A percentile compares a stretch with the other conserved stretches of the same genome.
Evolutionary conservation across 2,329 filamentous ascomycete species (phyloP).

Genomic region (Arthrobotrys iridis): DNA sequence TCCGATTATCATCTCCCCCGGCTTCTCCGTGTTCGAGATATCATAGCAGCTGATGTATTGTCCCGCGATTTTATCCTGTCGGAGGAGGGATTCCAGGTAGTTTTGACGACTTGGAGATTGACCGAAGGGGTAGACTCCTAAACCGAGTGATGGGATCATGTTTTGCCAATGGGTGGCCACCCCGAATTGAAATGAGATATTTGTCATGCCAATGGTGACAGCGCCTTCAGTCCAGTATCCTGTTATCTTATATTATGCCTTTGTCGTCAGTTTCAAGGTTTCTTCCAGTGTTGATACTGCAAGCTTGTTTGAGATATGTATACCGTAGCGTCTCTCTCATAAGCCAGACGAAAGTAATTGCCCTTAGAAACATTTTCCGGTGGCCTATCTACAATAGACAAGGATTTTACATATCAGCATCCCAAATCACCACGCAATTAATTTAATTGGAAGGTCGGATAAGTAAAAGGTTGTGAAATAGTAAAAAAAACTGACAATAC

Average conservation of each 20-base stretch:
- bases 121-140: conserved; percentile 2
- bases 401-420: background rate
- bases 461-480: too few species aligned
- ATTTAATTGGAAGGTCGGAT: too few species aligned
- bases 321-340: background rate
- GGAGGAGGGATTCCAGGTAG: conserved; percentile 13
- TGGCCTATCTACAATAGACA: background rate
- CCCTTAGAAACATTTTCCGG: background rate
- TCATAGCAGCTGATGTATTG: conserved; percentile 30
- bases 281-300: background rate
- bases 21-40: background rate
- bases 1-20: conserved; percentile 19
- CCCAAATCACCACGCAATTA: background rate
- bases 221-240: conserved; percentile 27
- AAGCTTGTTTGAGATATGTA: background rate
- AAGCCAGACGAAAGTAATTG: background rate
- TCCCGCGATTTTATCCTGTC: conserved; percentile 15
- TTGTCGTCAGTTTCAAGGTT: background rate
- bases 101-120: background rate
- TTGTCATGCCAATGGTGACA: background rate
- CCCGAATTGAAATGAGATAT: conserved; percentile 16
- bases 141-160: conserved; percentile 12
- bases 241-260: background rate
- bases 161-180: conserved; percentile 20
- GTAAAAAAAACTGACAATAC: conserved; percentile 14